Percentiles rank a stretch among this genome's conserved stretches.
These are phyloP conservation scores for Populus hybrid DNA, from an alignment of 441 rosid genomes.

Conservation along the genomic window DNA sequence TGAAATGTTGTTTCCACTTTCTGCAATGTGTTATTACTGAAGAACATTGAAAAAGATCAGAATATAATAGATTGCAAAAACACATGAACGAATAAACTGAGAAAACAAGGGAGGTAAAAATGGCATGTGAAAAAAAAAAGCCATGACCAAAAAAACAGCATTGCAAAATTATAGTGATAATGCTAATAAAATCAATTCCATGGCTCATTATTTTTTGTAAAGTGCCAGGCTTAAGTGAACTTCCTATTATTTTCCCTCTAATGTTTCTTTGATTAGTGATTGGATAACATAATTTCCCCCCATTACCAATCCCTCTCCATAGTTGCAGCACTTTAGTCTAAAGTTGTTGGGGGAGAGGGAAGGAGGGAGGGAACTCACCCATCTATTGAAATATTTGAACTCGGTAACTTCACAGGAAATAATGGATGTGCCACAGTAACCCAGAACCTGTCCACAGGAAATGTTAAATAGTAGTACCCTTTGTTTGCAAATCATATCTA, in stretches of 20 bases:
- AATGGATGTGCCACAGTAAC: not conserved
- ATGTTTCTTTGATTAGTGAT: not conserved
- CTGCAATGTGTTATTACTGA: slow-evolving; percentile 62
- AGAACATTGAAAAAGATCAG: slow-evolving; percentile 21
- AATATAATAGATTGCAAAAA: slow-evolving; percentile 3
- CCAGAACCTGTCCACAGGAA: slow-evolving; percentile 4
- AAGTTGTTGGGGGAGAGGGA: not conserved
- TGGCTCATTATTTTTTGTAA: not conserved
- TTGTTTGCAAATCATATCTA: not conserved
- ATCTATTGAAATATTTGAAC: not conserved
- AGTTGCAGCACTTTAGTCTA: not conserved
- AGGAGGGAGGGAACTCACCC: not conserved
- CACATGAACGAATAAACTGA: not conserved
- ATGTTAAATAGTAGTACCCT: not conserved
- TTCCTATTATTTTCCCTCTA: not conserved
- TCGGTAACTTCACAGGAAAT: not conserved
- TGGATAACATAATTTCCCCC: not conserved
- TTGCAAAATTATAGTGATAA: not conserved
- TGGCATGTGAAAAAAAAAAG: not conserved
- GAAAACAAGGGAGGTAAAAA: not conserved
- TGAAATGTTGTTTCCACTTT: slow-evolving; percentile 65
- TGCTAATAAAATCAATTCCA: not conserved
- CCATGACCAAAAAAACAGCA: not conserved
- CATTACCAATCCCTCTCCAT: not conserved
- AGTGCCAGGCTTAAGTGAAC: not conserved